Evolutionary conservation across 1,284 basidiomycete species (phyloP).

Genomic region (Moesziomyces sp.): DNA sequence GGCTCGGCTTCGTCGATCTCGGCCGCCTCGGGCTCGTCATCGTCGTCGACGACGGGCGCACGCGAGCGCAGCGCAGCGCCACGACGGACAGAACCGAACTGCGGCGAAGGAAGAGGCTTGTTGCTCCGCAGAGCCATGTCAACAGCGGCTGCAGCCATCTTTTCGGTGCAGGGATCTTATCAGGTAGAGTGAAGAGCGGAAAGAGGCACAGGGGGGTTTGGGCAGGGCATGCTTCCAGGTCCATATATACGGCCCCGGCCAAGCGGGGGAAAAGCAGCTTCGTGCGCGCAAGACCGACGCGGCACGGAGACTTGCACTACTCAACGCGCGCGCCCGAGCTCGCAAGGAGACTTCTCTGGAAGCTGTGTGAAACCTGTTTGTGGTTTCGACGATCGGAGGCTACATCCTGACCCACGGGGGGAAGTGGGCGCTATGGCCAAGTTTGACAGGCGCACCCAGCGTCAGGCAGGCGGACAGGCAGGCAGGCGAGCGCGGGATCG

Average conservation of each 20-base stretch:
- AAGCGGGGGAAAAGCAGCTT: not conserved
- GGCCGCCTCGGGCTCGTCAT: constrained; percentile 7
- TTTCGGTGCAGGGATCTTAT: not conserved
- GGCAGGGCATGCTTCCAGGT: not conserved
- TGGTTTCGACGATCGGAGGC: no score
- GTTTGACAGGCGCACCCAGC: no score
- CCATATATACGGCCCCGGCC: constrained; percentile 1
- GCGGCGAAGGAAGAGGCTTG: constrained; percentile 29
- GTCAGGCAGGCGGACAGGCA: no score
- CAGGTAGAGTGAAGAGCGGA: not conserved
- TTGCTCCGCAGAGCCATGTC: constrained; percentile 15
- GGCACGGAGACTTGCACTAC: no score
- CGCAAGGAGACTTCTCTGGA: no score
- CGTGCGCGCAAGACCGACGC: no score
- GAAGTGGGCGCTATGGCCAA: no score
- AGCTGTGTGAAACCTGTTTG: no score
- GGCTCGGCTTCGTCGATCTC: constrained; percentile 34
- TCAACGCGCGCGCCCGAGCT: no score
- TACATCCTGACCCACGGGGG: no score
- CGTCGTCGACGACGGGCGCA: constrained; percentile 14
- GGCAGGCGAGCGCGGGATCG: no score
- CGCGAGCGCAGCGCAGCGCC: constrained; percentile 1
- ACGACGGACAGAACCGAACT: constrained; percentile 1
- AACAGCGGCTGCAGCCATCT: constrained; percentile 20
- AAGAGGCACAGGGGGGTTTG: not conserved